Percentiles rank a stretch among this genome's conserved stretches.
These are phyloP conservation scores for Cryptococcus sp. DNA, from an alignment of 1,284 basidiomycete genomes.

Conservation along the genomic window DNA sequence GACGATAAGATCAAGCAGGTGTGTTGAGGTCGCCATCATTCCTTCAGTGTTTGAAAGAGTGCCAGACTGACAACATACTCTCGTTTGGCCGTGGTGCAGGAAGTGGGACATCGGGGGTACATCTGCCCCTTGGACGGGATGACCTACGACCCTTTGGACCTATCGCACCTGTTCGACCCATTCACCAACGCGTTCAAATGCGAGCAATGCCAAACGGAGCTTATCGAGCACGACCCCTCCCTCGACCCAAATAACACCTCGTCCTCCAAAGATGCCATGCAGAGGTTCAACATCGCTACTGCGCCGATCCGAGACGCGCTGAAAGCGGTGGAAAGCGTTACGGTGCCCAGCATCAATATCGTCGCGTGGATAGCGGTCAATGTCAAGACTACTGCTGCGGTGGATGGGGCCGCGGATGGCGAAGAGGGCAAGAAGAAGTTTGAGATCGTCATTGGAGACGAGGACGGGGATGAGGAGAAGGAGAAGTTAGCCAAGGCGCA, in stretches of 20 bases:
- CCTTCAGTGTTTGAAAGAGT: background rate
- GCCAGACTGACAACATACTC: constrained; percentile 14
- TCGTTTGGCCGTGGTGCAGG: constrained; percentile 58
- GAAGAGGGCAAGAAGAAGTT: constrained; percentile 62
- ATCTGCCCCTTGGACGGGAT: constrained; percentile 87
- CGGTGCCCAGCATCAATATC: constrained; percentile 45
- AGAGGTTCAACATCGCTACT: constrained; percentile 90
- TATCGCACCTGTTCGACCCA: constrained; percentile 69
- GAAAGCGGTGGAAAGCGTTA: constrained; percentile 75
- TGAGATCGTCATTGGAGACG: constrained; percentile 75
- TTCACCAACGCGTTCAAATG: constrained; percentile 37
- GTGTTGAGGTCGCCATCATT: constrained; percentile 54
- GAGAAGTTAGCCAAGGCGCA: constrained; percentile 74
- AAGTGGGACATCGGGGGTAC: constrained; percentile 94
- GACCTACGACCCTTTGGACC: constrained; percentile 83
- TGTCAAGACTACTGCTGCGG: constrained; percentile 58
- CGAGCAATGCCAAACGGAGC: constrained; percentile 69
- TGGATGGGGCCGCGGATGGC: constrained; percentile 66
- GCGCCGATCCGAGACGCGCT: constrained; percentile 81
- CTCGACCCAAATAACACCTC: constrained; percentile 65
- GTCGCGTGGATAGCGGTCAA: constrained; percentile 49
- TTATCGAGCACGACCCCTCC: constrained; percentile 78
- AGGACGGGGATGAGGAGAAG: constrained; percentile 73
- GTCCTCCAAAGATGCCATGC: constrained; percentile 87
- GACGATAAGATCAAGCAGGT: constrained; percentile 79